phyloP scores from a whole-genome alignment of 2,329 filamentous ascomycete species.

The Colletotrichum plurivorum region DNA sequence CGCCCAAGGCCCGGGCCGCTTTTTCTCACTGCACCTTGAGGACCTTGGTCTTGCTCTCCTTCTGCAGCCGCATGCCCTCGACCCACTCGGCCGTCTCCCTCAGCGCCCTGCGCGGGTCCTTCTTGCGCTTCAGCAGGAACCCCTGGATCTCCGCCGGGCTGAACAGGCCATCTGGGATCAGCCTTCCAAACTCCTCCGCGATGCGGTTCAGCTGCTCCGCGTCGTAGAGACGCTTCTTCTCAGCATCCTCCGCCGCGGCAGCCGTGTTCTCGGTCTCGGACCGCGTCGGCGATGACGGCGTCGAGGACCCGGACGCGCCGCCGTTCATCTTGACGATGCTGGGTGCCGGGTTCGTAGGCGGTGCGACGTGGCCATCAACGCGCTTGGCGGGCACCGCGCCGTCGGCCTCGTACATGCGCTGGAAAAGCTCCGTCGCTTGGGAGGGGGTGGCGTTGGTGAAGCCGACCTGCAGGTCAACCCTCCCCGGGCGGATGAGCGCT shows the following conservation, averaged over 20 bases:
- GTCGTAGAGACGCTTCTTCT: conserved; percentile 39
- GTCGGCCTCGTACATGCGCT: conserved; percentile 71
- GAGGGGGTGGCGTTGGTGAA: conserved; percentile 47
- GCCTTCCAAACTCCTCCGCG: conserved; percentile 63
- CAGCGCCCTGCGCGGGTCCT: conserved; percentile 68
- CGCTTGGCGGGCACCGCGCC: conserved; percentile 32
- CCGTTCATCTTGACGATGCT: conserved; percentile 22
- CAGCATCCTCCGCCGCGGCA: conserved; percentile 5
- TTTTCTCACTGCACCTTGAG: conserved; percentile 59
- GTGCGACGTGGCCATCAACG: conserved; percentile 29
- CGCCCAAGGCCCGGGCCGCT: not conserved
- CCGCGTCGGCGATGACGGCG: conserved; percentile 8
- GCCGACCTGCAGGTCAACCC: conserved; percentile 43
- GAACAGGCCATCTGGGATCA: conserved; percentile 67
- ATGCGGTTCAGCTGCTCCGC: conserved; percentile 59
- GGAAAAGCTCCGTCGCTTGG: conserved; percentile 71
- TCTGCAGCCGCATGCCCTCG: conserved; percentile 64
- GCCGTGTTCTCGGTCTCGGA: not conserved
- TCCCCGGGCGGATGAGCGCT: conserved; percentile 78
- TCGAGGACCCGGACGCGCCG: conserved; percentile 13
- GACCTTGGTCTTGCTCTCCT: conserved; percentile 63
- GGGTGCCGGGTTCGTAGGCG: conserved; percentile 24
- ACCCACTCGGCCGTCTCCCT: conserved; percentile 69
- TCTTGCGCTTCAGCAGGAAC: conserved; percentile 74
- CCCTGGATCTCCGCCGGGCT: conserved; percentile 76